Evolutionary conservation across 208 protist genomes (phyloP).

Genomic region (Trypanosoma platydactyli): DNA sequence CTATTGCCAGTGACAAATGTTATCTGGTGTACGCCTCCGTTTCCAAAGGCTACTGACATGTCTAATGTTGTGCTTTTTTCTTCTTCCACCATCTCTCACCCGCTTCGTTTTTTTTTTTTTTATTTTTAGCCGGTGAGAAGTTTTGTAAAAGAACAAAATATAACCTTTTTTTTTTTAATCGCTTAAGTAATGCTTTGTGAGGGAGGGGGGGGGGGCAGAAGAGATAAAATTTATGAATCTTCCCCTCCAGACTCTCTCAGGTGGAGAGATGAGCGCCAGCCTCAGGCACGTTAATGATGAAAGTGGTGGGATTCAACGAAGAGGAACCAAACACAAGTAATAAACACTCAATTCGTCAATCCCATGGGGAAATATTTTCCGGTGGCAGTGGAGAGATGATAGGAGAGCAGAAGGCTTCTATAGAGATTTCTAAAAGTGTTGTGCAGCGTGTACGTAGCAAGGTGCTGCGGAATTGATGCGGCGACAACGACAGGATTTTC

Average conservation of each 20-base stretch:
- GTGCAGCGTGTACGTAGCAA: slow-evolving; percentile 20
- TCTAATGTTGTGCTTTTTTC: background rate
- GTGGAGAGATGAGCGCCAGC: no score
- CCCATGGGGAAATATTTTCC: background rate
- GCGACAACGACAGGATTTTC: slow-evolving; percentile 28
- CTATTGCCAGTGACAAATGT: slow-evolving; percentile 96
- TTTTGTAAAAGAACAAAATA: no score
- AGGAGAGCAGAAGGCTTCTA: slow-evolving; percentile 30
- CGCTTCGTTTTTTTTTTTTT: no score
- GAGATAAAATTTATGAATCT: no score
- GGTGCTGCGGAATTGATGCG: slow-evolving; percentile 23
- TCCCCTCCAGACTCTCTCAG: no score
- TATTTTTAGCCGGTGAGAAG: no score
- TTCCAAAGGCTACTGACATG: background rate
- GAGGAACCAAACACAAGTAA: slow-evolving; percentile 3
- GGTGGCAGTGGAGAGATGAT: slow-evolving; percentile 18
- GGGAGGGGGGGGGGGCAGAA: no score
- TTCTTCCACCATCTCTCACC: background rate
- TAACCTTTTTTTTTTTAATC: no score
- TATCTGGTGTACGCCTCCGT: slow-evolving; percentile 1
- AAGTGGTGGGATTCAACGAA: background rate
- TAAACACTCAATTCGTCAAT: background rate
- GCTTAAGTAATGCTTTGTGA: no score
- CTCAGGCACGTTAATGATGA: no score
- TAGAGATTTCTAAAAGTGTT: slow-evolving; percentile 22